Evolutionary conservation across 1,284 basidiomycete genomes (phyloP).

Genomic region (Cystobasidium sp.): DNA sequence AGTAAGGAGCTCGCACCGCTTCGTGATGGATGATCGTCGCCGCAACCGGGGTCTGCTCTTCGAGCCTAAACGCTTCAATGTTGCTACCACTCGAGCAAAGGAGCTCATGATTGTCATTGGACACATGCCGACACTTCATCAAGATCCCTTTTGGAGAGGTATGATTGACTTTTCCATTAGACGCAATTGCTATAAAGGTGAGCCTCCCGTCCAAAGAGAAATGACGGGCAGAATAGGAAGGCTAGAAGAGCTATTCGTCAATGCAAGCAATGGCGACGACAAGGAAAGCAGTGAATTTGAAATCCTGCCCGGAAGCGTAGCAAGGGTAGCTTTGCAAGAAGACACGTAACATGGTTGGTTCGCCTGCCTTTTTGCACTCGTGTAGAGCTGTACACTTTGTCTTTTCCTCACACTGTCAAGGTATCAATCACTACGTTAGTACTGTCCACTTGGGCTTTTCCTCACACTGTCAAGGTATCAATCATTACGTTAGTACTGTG

Average conservation of each 20-base stretch:
- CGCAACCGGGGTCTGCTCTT: slow-evolving; percentile 56
- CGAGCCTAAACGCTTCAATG: slow-evolving; percentile 59
- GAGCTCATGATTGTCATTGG: slow-evolving; percentile 58
- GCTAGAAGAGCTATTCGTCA: slow-evolving; percentile 20
- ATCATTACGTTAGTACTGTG: too few relatives aligned
- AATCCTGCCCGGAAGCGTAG: slow-evolving; percentile 6
- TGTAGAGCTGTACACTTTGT: background rate
- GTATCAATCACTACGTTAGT: too few relatives aligned
- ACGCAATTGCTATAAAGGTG: slow-evolving; percentile 12
- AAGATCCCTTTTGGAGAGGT: slow-evolving; percentile 31
- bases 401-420: too few relatives aligned
- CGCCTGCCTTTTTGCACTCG: background rate
- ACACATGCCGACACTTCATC: slow-evolving; percentile 53
- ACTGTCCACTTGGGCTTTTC: too few relatives aligned
- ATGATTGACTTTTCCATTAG: slow-evolving; percentile 26
- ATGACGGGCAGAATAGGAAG: background rate
- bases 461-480: too few relatives aligned
- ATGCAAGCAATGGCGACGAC: background rate
- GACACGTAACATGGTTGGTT: background rate
- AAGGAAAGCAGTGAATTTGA: background rate
- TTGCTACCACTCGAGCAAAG: slow-evolving; percentile 59
- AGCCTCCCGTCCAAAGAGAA: background rate
- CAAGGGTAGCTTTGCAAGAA: background rate
- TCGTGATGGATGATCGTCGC: slow-evolving; percentile 54
- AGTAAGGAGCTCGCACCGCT: slow-evolving; percentile 55